Evolutionary conservation across 2,329 filamentous ascomycete species (phyloP).

Genomic region (Epichloe scottii): DNA sequence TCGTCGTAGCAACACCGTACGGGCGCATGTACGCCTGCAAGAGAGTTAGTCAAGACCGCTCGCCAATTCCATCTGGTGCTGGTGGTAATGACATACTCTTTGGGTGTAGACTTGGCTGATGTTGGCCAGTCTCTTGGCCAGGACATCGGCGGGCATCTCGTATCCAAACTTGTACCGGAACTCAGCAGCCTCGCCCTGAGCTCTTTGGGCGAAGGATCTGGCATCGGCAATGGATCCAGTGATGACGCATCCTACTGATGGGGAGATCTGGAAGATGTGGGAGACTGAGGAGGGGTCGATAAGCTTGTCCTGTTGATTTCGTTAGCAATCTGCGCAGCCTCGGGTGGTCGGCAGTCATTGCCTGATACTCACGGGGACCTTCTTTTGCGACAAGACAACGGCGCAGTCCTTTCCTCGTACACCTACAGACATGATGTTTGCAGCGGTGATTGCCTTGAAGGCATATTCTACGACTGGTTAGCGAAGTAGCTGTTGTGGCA

Average conservation of each 20-base stretch:
- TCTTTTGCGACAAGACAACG: conserved; percentile 97
- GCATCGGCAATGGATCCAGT: conserved; percentile 98
- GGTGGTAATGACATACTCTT: conserved; percentile 44
- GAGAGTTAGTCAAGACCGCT: not conserved
- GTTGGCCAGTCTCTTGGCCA: conserved; percentile 94
- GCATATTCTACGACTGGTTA: conserved; percentile 69
- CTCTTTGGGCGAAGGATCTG: conserved; percentile 80
- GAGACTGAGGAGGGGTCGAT: conserved; percentile 96
- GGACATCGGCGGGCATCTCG: conserved; percentile 96
- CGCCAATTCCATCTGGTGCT: not conserved
- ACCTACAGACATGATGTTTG: conserved; percentile 97
- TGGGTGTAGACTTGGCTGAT: conserved; percentile 99
- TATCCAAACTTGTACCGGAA: conserved; percentile 99
- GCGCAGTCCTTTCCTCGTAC: conserved; percentile 94
- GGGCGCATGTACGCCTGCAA: conserved; percentile 85
- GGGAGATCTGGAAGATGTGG: conserved; percentile 93
- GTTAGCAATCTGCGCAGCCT: not conserved
- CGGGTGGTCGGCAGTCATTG: not conserved
- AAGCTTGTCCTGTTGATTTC: conserved; percentile 69
- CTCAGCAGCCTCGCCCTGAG: conserved; percentile 89
- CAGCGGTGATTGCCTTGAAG: conserved; percentile 98
- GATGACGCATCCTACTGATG: conserved; percentile 95
- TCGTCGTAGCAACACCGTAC: conserved; percentile 85
- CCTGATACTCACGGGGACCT: conserved; percentile 69
- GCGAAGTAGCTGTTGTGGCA: not conserved